phyloP scores from a whole-genome alignment of 2,329 filamentous ascomycete species.

The Geoglossum cookeanum region DNA sequence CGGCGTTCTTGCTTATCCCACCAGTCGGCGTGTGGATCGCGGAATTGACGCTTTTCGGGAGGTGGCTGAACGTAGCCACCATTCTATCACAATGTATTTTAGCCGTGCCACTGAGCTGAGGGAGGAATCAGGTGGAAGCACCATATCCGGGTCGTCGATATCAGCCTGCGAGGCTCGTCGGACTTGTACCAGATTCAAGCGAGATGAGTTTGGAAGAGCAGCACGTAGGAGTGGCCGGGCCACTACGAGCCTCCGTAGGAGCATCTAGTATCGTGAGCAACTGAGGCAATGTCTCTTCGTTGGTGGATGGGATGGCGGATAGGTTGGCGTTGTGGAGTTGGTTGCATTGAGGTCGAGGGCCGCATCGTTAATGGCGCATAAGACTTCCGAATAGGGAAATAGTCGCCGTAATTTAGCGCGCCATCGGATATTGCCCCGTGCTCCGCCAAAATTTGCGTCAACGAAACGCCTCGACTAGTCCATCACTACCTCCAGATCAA shows the following conservation, averaged over 20 bases:
- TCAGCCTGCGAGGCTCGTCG: constrained; percentile 26
- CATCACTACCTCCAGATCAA: neutral
- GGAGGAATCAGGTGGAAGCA: constrained; percentile 21
- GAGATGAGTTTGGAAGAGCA: constrained; percentile 6
- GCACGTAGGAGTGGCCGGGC: constrained; percentile 22
- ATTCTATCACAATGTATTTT: constrained; percentile 36
- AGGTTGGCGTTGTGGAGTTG: neutral
- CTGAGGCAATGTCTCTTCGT: constrained; percentile 11
- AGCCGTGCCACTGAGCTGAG: neutral
- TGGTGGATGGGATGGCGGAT: neutral
- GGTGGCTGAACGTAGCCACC: constrained; percentile 69
- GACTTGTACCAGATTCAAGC: constrained; percentile 5
- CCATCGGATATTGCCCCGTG: neutral
- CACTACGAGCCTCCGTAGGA: constrained; percentile 24
- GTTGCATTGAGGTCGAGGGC: neutral
- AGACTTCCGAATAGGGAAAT: constrained; percentile 10
- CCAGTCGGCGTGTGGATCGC: constrained; percentile 85
- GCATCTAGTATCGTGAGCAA: constrained; percentile 24
- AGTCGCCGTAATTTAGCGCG: neutral
- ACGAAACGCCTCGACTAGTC: constrained; percentile 1
- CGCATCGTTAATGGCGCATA: constrained; percentile 10
- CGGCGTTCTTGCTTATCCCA: constrained; percentile 95
- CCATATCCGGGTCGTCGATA: constrained; percentile 47
- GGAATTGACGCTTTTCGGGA: constrained; percentile 68
- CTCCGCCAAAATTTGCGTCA: constrained; percentile 4